Evolutionary conservation across 148 eudicot genomes (phyloP), one percentile per base, ranked within the genome.

Genomic region (Camellia sinensis): DNA sequence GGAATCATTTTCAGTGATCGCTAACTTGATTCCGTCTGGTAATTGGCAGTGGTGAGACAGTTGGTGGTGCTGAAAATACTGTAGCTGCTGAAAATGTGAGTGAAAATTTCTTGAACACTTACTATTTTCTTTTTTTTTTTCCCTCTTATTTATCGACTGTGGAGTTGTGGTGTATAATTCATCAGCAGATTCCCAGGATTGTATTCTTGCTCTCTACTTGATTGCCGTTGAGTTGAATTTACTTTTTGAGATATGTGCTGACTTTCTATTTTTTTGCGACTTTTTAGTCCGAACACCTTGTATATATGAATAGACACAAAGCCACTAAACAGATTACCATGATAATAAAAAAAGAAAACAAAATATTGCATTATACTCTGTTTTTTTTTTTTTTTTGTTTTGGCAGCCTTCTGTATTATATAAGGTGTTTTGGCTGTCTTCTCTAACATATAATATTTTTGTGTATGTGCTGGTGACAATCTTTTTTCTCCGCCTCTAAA

Each of bases 51-150:
- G 85, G 71, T 54, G 87, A 84, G 83, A 78, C 82, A 70, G 78
- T 77, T 64, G 79, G 71, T 54, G 81, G 88, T 81, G 80, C 82
- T 59, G 86, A 80, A 59, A 84, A 66, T 22, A 75, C 84, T 78
- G 82, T 52, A 63, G 61, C 86, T 73, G 29, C 87, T 66, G 86
- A 66, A 84, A 88, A 86, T 83, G 98, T 94, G 79, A 83, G 93
- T 88, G 84, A 80, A 64, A 70, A 72, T 66, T 65, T 37, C 73
- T 50, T 13, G 56, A 69, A 77, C 14, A 40, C 46, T 9, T 77
- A 3, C 2, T 8, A 67, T 60, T 57, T 18, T 64, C 12, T 54
- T 37, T 3, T 40, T 64, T 37, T 29, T 71, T 61, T 21, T 80
- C 19, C 22, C 12, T 64, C 67, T 64, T 64, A 64, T 29, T 64